Base-by-base conservation (phyloP, 345 rosid species). In the Nephelium lappaceum region DNA sequence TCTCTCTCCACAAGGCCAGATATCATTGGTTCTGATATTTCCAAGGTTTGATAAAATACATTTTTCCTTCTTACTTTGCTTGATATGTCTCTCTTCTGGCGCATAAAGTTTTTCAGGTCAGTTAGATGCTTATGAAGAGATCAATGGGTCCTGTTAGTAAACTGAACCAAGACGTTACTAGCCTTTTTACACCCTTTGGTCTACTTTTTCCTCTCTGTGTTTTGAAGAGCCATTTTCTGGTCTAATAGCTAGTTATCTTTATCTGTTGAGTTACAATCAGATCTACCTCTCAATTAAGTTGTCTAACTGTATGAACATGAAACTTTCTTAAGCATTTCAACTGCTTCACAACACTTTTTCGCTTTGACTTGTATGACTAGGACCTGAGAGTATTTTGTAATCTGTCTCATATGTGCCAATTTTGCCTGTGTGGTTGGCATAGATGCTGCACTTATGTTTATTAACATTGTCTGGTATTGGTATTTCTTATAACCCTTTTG, bases 1-100 rank as follows among this genome's bases (percentile, higher is more conserved):
- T 93, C 98, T n/a, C 93, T 95, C 78, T 91, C 98, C 80, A 95
- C 98, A 0, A 89, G 98, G 83, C 98, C 98, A 55, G 98, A 95
- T 85, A 87, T 95, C 71, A 93, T 89, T 77, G 98, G 98, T 81
- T 77, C 94, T 71, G 98, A 92, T 84, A 90, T 88, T 83, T 82
- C 95, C 83, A 95, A 95, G 98, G 98, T 95, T 51, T 85, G 89
- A 51, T 82, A 74, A 38, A 64, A 45, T 57, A 69, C 70, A 49
- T 51, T 62, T 63, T 73, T 36, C 18, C 14, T 21, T 7, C 15
- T n/a, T 61, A 27, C 21, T 72, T 25, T 67, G 19, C 5, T 6
- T 21, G 42, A 39, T 16, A 12, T 71, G n/a, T 69, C 45, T 55
- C 79, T 67, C 63, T 25, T 51, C 16, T 39, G 4, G 67, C 16